A percentile compares a stretch with the other conserved stretches of the same genome.
Conservation (phyloP, 148 eudicot genomes). For the Hydrangea macrophylla region DNA sequence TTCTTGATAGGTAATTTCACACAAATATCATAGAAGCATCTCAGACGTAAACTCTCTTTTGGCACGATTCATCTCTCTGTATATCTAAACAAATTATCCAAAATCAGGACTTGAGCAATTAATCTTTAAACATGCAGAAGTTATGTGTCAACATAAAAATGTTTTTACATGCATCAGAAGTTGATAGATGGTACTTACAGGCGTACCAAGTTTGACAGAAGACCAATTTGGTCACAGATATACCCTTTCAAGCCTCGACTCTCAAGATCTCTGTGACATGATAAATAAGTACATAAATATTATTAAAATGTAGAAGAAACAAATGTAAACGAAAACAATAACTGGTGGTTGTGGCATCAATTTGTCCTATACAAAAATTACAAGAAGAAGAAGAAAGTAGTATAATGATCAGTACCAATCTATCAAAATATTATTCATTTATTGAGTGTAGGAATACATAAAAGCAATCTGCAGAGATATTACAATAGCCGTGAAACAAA, state of each 20-base stretch:
- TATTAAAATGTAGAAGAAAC: too few species aligned
- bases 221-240: conserved; percentile 66
- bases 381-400: background rate
- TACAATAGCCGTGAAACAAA: too few species aligned
- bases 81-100: background rate
- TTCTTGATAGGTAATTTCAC: too few species aligned
- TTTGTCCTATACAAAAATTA: background rate
- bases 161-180: too few species aligned
- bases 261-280: conserved; percentile 79
- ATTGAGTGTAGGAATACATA: too few species aligned
- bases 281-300: too few species aligned
- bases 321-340: conserved; percentile 7
- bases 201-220: conserved; percentile 83
- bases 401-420: too few species aligned
- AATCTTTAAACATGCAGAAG: background rate
- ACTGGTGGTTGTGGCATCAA: background rate
- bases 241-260: conserved; percentile 94
- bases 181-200: conserved; percentile 64
- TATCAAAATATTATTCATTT: too few species aligned
- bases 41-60: background rate
- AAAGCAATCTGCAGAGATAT: too few species aligned
- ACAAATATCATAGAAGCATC: background rate
- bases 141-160: background rate
- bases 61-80: background rate
- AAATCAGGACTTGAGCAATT: background rate